Base-by-base conservation (phyloP, 352 stramenopile species). In the Phytophthora cajani region DNA sequence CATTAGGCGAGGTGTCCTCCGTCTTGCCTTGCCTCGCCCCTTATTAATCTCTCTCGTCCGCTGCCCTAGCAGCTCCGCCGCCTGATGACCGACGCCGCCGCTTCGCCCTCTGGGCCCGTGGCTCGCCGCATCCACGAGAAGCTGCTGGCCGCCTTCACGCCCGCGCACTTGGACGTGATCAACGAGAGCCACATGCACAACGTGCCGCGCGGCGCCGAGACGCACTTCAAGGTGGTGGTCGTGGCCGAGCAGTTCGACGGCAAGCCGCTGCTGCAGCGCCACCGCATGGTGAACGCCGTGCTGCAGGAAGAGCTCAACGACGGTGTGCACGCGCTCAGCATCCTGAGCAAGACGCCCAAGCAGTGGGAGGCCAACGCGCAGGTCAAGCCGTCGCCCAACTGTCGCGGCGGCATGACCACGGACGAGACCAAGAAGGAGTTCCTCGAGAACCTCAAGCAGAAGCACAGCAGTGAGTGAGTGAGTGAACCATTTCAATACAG, bases 161-260 rank as follows among this genome's bases (percentile, higher is more conserved):
- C 90, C 16, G 23, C 70, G 56, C 80, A 96, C 64, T 58, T 97
- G 60, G 85, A 98, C 68, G 90, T 99, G 32, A 78, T 94, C 32
- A 99, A 99, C 74, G 96, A 99, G 81, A 97, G 88, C 58, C 87
- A 97, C 77, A 98, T 97, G 90, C 96, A 99, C 84, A 98, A 97
- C 69, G 96, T 98, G 36, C 95, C 95, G 12, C 91, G 90, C 55
- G 87, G 90, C 64, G 94, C 93, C 16, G 96, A 99, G 84, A 98
- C 94, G 19, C 97, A 99, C 77, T 99, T 99, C 78, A 98, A 99
- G 79, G 94, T 98, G 10, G 85, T 99, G 23, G 89, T 99, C 0
- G 92, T 99, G 9, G 90, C 89, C 11, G 82, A 90, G 23, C 72
- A 89, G 47, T 99, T 99, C 71, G 85, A 98, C 27, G 87, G 89